Evolutionary conservation across 495 filamentous ascomycete genomes (phyloP), one percentile per base, ranked within the genome.

Genomic region (Penicillium desertorum): DNA sequence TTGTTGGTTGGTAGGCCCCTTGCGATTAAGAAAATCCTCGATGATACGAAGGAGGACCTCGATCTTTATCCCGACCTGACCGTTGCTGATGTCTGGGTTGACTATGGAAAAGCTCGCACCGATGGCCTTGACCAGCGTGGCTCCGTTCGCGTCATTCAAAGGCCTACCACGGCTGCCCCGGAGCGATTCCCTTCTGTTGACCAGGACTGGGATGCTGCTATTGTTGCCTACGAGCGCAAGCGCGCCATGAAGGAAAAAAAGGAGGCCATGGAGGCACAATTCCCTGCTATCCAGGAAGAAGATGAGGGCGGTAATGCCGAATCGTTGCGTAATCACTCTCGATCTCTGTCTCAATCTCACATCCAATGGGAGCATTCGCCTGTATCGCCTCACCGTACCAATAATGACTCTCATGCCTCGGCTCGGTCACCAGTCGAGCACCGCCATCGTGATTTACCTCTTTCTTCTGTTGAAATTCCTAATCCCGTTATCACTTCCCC

Each of bases 71-170:
- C 63, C n/a, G 66, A 71, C 3, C 54, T 72, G 60, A 69, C 71
- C 0, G 73, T 77, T 7, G 69, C 70, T 1, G 69, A 75, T 53
- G 70, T 77, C 2, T 78, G 71, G 36, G 69, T 78, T 5, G 66
- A 78, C 22, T 60, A 56, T 17, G 76, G 73, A 0, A 73, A 70
- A 37, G 71, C 66, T 10, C 64, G 57, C 6, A 27, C 50, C 10
- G 71, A 76, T 46, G 70, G 68, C 8, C 62, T 60, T 47, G 76
- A 78, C 57, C 76, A 78, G 60, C 61, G 57, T 12, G 71, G 64
- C 3, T 66, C 58, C 4, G 70, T 76, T 0, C 63, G 70, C 2
- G 72, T 77, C 8, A 64, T 76, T 23, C 71, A 71, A 49, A 71
- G 61, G 19, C 66, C 70, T 0, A 29, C 57, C 7, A 8, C 44